These are phyloP conservation scores for Microcera coccophila DNA, from an alignment of 2,329 filamentous ascomycete species.

Conservation along the genomic window DNA sequence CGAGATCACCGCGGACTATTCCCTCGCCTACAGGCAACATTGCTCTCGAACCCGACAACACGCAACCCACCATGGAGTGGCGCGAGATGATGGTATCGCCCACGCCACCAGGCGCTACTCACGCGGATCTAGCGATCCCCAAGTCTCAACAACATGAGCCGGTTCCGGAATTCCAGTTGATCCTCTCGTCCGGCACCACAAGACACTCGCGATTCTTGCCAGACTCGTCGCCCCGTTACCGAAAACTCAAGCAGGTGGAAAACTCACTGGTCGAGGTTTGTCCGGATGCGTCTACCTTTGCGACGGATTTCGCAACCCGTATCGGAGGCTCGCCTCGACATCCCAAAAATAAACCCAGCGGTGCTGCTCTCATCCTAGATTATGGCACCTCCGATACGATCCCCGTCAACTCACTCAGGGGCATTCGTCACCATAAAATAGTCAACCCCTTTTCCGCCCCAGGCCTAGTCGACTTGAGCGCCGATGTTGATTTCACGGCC, in stretches of 20 bases:
- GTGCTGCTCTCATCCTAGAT: slow-evolving; percentile 91
- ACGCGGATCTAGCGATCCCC: slow-evolving; percentile 52
- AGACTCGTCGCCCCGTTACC: slow-evolving; percentile 74
- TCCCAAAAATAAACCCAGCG: slow-evolving; percentile 62
- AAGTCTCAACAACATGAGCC: slow-evolving; percentile 48
- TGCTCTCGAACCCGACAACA: slow-evolving; percentile 35
- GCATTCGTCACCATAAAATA: slow-evolving; percentile 71
- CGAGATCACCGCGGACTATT: slow-evolving; percentile 23
- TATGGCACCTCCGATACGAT: slow-evolving; percentile 79
- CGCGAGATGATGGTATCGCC: slow-evolving; percentile 76
- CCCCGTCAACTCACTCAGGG: slow-evolving; percentile 83
- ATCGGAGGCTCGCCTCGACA: slow-evolving; percentile 66
- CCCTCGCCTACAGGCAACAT: slow-evolving; percentile 34
- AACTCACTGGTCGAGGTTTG: slow-evolving; percentile 82
- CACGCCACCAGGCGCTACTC: slow-evolving; percentile 53
- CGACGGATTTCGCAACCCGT: slow-evolving; percentile 73
- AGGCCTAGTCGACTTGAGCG: slow-evolving; percentile 81
- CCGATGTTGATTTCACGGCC: slow-evolving; percentile 88
- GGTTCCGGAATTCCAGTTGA: slow-evolving; percentile 82
- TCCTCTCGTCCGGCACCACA: slow-evolving; percentile 69
- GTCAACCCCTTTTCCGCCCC: slow-evolving; percentile 78
- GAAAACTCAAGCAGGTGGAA: slow-evolving; percentile 61
- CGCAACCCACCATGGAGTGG: slow-evolving; percentile 60
- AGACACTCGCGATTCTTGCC: slow-evolving; percentile 83
- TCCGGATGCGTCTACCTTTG: slow-evolving; percentile 78